A percentile compares a stretch with the other conserved stretches of the same genome.
Evolutionary conservation across 371 early-diverging fungal species (phyloP).

Genomic region (Saksenaea oblongispora): DNA sequence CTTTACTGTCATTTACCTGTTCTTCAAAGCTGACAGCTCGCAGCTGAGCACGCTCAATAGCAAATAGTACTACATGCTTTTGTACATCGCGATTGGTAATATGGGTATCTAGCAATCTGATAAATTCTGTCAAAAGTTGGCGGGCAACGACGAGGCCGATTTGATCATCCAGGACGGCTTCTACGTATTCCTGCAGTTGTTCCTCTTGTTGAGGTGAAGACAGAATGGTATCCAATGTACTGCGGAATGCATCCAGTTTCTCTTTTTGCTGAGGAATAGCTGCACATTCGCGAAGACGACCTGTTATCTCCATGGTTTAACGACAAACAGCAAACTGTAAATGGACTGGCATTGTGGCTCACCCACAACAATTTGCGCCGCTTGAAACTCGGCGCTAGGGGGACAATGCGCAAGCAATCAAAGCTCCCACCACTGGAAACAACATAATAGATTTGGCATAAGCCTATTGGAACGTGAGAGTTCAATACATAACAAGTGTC

Average conservation of each 20-base stretch:
- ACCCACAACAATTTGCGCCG: too few species aligned
- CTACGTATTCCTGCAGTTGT: conserved; percentile 49
- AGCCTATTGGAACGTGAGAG: too few species aligned
- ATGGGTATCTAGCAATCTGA: conserved; percentile 31
- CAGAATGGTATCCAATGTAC: conserved; percentile 32
- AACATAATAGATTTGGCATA: too few species aligned
- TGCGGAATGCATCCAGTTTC: conserved; percentile 40
- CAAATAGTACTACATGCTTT: conserved; percentile 56
- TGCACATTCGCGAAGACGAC: conserved; percentile 32
- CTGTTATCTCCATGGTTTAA: conserved; percentile 28
- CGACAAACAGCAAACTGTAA: background rate
- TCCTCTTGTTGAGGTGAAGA: conserved; percentile 19
- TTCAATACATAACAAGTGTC: too few species aligned
- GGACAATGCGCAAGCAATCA: too few species aligned
- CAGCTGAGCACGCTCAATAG: conserved; percentile 61
- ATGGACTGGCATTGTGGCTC: too few species aligned
- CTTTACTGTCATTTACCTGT: conserved; percentile 55
- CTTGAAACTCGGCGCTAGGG: too few species aligned
- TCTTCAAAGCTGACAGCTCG: conserved; percentile 89
- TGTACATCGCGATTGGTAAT: conserved; percentile 43
- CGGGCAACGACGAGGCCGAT: conserved; percentile 78
- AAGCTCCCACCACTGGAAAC: too few species aligned
- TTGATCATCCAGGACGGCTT: conserved; percentile 70
- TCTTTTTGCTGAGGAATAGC: conserved; percentile 41
- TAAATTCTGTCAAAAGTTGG: conserved; percentile 71